Conservation (phyloP, 1,139 yeast genomes). For the Protomyces pachydermus region DNA sequence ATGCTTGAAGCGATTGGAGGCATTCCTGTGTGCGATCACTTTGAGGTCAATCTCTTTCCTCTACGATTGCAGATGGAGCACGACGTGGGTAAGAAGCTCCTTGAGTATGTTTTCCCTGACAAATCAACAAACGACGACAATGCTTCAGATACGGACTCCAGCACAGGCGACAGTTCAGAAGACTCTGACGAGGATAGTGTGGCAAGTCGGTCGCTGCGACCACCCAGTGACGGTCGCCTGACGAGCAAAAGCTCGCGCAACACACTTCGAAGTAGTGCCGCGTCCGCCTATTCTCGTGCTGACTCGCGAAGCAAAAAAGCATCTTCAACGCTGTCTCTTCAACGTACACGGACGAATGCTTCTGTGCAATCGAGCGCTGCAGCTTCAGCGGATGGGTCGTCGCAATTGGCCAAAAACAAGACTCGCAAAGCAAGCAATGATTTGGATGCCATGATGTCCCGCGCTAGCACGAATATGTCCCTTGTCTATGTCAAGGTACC, state of each 20-base stretch:
- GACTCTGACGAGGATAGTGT: neutral
- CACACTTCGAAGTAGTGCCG: neutral
- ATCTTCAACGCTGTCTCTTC: neutral
- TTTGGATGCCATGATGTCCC: conserved; percentile 53
- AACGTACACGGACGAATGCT: neutral
- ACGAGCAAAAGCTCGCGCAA: neutral
- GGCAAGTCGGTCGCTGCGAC: neutral
- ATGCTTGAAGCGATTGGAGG: conserved; percentile 82
- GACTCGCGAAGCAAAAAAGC: neutral
- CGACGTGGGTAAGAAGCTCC: conserved; percentile 55
- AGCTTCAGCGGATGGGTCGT: neutral
- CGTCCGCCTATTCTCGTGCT: conserved; percentile 1
- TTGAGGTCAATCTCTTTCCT: conserved; percentile 55
- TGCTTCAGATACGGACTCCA: conserved; percentile 2
- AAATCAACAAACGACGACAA: conserved; percentile 30
- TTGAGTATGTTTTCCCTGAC: conserved; percentile 62
- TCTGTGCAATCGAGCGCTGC: neutral
- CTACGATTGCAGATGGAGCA: conserved; percentile 69
- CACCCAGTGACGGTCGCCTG: conserved; percentile 2
- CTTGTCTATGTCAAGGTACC: conserved; percentile 57
- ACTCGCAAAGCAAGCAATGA: conserved; percentile 38
- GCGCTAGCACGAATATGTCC: conserved; percentile 65
- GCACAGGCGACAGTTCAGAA: neutral
- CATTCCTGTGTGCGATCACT: conserved; percentile 58
- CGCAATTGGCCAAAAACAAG: neutral